These are phyloP conservation scores for Hsuehochloa calcarea DNA, from an alignment of 176 grass and related monocot genomes.

Conservation along the genomic window DNA sequence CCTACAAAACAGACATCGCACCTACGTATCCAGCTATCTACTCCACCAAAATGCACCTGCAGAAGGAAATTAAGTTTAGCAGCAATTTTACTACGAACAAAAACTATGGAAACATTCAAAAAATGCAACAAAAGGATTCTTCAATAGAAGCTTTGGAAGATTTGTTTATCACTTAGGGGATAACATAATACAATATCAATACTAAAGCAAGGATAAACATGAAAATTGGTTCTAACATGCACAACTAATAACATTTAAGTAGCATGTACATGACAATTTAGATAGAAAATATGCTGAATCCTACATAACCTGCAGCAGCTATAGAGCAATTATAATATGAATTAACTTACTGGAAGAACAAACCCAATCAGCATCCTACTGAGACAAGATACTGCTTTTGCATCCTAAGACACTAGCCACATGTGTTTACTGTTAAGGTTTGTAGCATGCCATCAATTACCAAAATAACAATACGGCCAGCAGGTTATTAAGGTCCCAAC, in stretches of 20 bases:
- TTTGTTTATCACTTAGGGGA: neutral
- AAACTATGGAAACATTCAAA: neutral
- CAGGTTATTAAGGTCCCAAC: neutral
- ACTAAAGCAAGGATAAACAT: neutral
- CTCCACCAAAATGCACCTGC: slow-evolving; percentile 37
- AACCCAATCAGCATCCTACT: neutral
- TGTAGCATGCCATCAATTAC: neutral
- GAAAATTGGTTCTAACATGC: neutral
- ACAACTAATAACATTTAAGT: neutral
- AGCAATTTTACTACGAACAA: neutral
- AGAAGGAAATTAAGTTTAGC: slow-evolving; percentile 15
- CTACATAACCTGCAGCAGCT: neutral
- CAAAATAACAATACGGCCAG: neutral
- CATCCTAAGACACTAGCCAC: neutral
- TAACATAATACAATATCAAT: neutral
- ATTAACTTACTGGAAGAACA: neutral
- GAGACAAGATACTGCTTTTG: neutral
- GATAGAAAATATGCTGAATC: neutral
- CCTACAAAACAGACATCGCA: slow-evolving; percentile 44
- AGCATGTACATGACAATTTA: neutral
- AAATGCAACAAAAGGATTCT: neutral
- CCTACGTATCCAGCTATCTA: slow-evolving; percentile 59
- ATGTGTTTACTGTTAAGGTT: neutral
- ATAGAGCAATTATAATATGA: neutral
- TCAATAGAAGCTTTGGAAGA: neutral